Evolutionary conservation across 2,329 filamentous ascomycete species (phyloP), one percentile per base, ranked within the genome.

Genomic region (Pyrenophora seminiperda): DNA sequence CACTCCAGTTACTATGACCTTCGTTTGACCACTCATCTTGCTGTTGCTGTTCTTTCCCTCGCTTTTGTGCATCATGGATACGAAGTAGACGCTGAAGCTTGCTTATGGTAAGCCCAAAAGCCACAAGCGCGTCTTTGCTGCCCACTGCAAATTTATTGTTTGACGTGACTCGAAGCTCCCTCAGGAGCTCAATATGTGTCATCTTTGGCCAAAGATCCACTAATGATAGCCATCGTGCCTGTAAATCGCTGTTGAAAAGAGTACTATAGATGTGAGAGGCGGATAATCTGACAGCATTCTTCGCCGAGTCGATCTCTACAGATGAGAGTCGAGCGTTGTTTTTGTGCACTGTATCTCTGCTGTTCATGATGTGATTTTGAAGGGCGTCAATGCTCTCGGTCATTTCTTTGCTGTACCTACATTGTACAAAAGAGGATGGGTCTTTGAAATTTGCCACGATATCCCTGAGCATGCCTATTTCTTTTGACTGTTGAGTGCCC

Each of bases 1-100:
- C 79, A 2, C 74, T 61, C 85, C 85, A 88, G 22, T 84, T 76
- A 0, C 60, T 63, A 58, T 88, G 85, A 0, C 82, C 83, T 0
- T 29, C 1, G 18, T 81, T 82, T 0, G 47, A 49, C 10, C 67
- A 56, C 51, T 86, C 82, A 3, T 81, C 77, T 1, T 58, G 13
- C 1, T 62, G 58, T 59, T 54, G 59, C 13, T 57, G 47, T 14
- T 18, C 71, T 59, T 19, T 67, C n/a, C 0, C 40, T 51, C 38
- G 63, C 24, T 14, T 60, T 32, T 13, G 59, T 0, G 34, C 73
- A 45, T 77, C 72, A 2, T 63, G 55, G 3, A 85, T 67, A 0
- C 82, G 73, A 4, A 75, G 44, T 1, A 77, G 62, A 0, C 76
- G 73, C 59, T 85, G 82, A 0, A 79, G 48, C 0, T 62, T 61